A percentile compares a stretch with the other conserved stretches of the same genome.
Evolutionary conservation across 2,329 filamentous ascomycete species (phyloP).

Genomic region (Septoria linicola): DNA sequence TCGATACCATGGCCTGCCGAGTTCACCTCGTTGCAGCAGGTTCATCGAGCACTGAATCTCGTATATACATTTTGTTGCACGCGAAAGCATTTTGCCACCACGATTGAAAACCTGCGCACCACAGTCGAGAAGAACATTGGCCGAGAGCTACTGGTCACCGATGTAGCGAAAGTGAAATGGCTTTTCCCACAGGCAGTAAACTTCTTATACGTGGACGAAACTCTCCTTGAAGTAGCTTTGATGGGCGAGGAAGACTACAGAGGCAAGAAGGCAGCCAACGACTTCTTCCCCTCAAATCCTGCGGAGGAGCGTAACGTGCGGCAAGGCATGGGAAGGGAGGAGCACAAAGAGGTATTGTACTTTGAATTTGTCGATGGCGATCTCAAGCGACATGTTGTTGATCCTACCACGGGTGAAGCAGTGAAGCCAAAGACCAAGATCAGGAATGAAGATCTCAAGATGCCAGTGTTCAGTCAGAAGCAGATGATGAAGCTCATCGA

Average conservation of each 20-base stretch:
- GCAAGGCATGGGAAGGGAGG: slow-evolving; percentile 39
- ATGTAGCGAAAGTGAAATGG: slow-evolving; percentile 78
- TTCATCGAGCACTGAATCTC: slow-evolving; percentile 81
- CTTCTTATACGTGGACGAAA: slow-evolving; percentile 84
- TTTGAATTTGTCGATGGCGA: slow-evolving; percentile 95
- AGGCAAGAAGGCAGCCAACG: slow-evolving; percentile 55
- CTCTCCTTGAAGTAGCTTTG: slow-evolving; percentile 75
- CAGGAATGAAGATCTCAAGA: slow-evolving; percentile 76
- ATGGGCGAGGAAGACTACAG: slow-evolving; percentile 68
- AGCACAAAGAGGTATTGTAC: slow-evolving; percentile 65
- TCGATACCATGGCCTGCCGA: slow-evolving; percentile 69
- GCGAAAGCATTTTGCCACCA: slow-evolving; percentile 86
- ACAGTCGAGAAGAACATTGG: slow-evolving; percentile 83
- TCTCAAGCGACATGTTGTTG: slow-evolving; percentile 73
- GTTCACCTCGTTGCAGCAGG: slow-evolving; percentile 71
- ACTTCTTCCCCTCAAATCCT: slow-evolving; percentile 48
- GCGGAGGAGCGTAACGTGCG: slow-evolving; percentile 38
- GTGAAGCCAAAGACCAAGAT: slow-evolving; percentile 66
- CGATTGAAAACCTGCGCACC: slow-evolving; percentile 81
- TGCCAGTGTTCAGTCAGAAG: slow-evolving; percentile 90
- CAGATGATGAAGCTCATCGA: slow-evolving; percentile 88
- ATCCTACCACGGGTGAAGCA: slow-evolving; percentile 71
- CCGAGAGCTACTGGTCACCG: slow-evolving; percentile 66
- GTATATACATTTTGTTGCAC: slow-evolving; percentile 95
- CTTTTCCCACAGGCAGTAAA: slow-evolving; percentile 75